Base-by-base conservation (phyloP, 1,284 basidiomycete genomes). In the Bjerkandera adusta region DNA sequence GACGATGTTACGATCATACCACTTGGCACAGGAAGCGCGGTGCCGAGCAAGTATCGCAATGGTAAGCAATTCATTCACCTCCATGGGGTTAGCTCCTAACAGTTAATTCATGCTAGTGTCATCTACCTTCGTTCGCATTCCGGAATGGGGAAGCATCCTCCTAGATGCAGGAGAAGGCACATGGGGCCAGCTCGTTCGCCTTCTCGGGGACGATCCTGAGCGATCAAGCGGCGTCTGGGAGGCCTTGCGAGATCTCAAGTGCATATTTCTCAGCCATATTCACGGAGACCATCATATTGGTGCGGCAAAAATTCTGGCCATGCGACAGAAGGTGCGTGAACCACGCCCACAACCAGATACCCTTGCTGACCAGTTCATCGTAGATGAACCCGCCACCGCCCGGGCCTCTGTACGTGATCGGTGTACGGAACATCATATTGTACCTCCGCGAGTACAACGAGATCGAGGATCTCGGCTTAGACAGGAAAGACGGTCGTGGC, bases 221-320 rank as follows among this genome's bases (percentile, higher is more conserved):
- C 58, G 62, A 13, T 50, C 64, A 2, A 58, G 60, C 12, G 73
- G 71, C 45, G 78, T 76, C 1, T 77, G 76, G 71, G 61, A 78
- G n/a, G 71, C 85, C 10, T 68, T 96, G 47, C 71, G 81, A n/a
- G 71, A 87, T 40, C 65, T 96, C 25, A 84, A 79, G 53, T 80
- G 91, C 59, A 76, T 98, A 24, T 97, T 87, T 64, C 74, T 97
- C 54, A 93, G 89, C 55, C 96, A 98, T 63, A 79, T 89, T 58
- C 95, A 97, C 60, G 95, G 80, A 0, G 96, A 98, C 62, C 95
- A 98, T 64, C 95, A 97, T 62, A 78, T 89, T 39, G 96, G 96
- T 1, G 64, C 96, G 22, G 74, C 82, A 0, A 79, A 83, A 42
- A 66, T 98, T 12, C 73, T 98, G 10, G 70, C 79, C 0, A 83